Conservation (phyloP, 805 yeast species). For the Ogataea methylovora region DNA sequence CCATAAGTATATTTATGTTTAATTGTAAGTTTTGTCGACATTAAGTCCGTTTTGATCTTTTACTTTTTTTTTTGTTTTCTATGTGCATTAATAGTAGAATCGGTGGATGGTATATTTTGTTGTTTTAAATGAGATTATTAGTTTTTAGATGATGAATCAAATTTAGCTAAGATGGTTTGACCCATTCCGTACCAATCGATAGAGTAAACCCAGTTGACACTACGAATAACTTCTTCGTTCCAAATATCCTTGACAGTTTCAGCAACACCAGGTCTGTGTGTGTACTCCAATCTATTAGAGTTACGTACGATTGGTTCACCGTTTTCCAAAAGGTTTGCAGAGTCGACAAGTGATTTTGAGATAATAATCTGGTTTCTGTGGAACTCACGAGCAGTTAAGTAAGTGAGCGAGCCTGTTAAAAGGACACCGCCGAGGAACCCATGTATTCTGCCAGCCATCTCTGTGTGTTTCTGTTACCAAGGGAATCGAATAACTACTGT, state of each 20-base stretch:
- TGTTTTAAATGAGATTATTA: no score
- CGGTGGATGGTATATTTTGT: no score
- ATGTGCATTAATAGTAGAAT: no score
- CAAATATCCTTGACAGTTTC: constrained; percentile 74
- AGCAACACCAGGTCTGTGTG: constrained; percentile 34
- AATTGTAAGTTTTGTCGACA: no score
- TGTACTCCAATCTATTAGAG: constrained; percentile 34
- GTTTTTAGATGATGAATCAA: constrained; percentile 8
- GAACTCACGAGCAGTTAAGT: constrained; percentile 53
- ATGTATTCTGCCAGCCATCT: constrained; percentile 38
- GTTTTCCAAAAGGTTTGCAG: constrained; percentile 44
- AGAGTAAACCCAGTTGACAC: constrained; percentile 57
- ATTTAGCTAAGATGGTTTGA: constrained; percentile 6
- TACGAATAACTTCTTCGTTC: constrained; percentile 63
- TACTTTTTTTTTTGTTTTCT: no score
- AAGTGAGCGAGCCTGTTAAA: constrained; percentile 55
- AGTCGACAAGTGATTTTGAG: constrained; percentile 37
- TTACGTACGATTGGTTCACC: constrained; percentile 42
- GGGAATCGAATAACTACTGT: no score
- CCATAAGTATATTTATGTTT: no score
- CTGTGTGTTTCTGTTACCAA: no score
- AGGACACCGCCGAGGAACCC: constrained; percentile 57
- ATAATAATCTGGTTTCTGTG: constrained; percentile 38
- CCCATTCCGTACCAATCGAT: constrained; percentile 5
- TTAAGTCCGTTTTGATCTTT: no score